Conservation (phyloP, 1,284 basidiomycete genomes). For the Irpex sp. region DNA sequence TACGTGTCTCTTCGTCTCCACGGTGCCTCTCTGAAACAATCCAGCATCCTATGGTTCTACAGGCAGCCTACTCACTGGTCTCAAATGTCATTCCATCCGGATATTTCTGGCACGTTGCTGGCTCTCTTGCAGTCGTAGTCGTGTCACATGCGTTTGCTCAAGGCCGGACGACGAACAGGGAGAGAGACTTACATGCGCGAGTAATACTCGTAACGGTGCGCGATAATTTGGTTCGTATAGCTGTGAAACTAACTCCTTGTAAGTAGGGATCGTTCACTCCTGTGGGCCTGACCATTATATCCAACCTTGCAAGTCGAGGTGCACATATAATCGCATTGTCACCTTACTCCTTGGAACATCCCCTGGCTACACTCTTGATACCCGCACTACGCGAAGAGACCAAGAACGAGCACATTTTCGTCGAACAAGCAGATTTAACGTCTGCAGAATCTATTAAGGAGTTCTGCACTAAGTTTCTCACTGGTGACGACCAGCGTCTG, state of each 20-base stretch:
- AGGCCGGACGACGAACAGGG: conserved; percentile 63
- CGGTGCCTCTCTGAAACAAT: neutral
- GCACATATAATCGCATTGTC: conserved; percentile 74
- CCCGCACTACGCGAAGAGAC: conserved; percentile 60
- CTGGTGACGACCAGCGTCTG: conserved; percentile 58
- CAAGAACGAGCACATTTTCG: conserved; percentile 71
- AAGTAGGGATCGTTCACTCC: conserved; percentile 70
- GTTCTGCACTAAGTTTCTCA: conserved; percentile 65
- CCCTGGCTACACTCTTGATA: conserved; percentile 54
- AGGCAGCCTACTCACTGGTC: conserved; percentile 27
- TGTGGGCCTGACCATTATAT: conserved; percentile 61
- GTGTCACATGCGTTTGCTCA: conserved; percentile 57
- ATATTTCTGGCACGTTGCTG: conserved; percentile 47
- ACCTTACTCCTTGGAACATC: conserved; percentile 50
- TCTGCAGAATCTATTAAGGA: conserved; percentile 60
- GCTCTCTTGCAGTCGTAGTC: conserved; percentile 40
- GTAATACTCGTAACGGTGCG: conserved; percentile 66
- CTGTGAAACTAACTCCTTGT: conserved; percentile 6
- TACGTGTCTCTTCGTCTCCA: neutral
- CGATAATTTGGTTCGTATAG: neutral
- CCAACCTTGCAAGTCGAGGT: conserved; percentile 63
- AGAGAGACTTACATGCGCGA: conserved; percentile 69
- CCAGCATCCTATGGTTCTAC: conserved; percentile 29
- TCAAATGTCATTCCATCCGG: conserved; percentile 27
- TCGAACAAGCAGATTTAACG: conserved; percentile 67